A percentile compares a stretch with the other conserved stretches of the same genome.
phyloP scores from a whole-genome alignment of 257 asterid species.

The Fraxinus anomala region DNA sequence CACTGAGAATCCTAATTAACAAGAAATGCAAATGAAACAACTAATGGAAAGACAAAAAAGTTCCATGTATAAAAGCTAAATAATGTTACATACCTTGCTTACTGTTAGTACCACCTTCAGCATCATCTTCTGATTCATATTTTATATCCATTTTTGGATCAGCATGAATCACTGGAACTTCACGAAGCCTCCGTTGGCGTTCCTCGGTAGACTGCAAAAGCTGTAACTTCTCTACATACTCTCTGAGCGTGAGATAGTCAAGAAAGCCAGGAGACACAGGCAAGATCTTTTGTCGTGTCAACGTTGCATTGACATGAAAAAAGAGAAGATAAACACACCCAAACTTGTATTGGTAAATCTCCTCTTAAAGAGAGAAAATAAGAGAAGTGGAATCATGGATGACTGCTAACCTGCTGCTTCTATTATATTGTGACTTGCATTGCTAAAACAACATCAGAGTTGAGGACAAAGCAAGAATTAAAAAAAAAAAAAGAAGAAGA shows the following conservation, averaged over 20 bases:
- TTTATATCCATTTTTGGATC: conserved; percentile 81
- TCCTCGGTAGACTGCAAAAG: conserved; percentile 74
- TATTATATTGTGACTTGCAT: background rate
- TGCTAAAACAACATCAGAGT: background rate
- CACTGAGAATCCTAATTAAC: conserved; percentile 8
- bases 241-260: conserved; percentile 80
- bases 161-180: conserved; percentile 73
- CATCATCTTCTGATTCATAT: conserved; percentile 74
- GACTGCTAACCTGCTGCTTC: background rate
- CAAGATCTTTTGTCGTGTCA: background rate
- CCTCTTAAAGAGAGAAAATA: background rate
- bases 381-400: background rate
- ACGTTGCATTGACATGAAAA: background rate
- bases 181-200: conserved; percentile 61
- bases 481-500: too few species aligned
- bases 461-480: background rate
- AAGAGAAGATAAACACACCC: background rate
- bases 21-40: conserved; percentile 14
- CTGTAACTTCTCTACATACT: conserved; percentile 57
- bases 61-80: conserved; percentile 13
- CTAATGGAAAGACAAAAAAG: background rate
- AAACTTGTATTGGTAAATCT: conserved; percentile 3
- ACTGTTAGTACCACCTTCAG: conserved; percentile 32
- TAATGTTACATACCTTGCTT: conserved; percentile 42
- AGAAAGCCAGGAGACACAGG: conserved; percentile 43